Evolutionary conservation across 2,329 filamentous ascomycete species (phyloP).

Genomic region (Bipolaris oryzae): DNA sequence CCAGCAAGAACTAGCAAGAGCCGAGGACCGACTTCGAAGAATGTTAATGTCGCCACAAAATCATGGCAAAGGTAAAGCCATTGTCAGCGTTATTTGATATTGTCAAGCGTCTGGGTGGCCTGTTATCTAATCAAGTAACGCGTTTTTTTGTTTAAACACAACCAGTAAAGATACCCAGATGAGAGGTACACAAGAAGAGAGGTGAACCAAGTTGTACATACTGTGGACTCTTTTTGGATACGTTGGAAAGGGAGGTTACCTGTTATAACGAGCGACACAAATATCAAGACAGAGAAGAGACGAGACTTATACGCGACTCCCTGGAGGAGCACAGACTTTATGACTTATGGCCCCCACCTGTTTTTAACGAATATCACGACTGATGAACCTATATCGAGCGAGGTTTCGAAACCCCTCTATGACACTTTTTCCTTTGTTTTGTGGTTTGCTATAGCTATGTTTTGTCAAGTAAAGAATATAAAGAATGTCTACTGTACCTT

Average conservation of each 20-base stretch:
- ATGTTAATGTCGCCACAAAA: conserved; percentile 37
- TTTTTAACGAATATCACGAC: too few relatives aligned
- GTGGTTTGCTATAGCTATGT: too few relatives aligned
- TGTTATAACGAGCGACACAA: not conserved
- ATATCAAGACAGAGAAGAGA: not conserved
- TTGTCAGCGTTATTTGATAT: conserved; percentile 28
- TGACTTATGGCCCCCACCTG: too few relatives aligned
- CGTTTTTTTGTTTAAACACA: not conserved
- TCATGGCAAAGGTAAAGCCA: conserved; percentile 37
- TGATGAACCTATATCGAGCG: too few relatives aligned
- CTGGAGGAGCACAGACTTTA: too few relatives aligned
- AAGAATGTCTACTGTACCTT: too few relatives aligned
- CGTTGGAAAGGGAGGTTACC: not conserved
- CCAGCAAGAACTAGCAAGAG: conserved; percentile 38
- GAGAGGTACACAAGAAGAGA: not conserved
- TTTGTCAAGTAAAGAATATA: too few relatives aligned
- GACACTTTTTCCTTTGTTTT: too few relatives aligned
- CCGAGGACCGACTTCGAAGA: conserved; percentile 39
- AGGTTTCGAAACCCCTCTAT: too few relatives aligned
- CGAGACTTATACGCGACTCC: too few relatives aligned
- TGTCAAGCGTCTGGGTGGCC: not conserved
- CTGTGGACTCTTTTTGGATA: not conserved
- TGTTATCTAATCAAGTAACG: not conserved
- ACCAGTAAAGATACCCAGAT: not conserved
- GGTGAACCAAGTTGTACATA: not conserved